These are phyloP conservation scores for Phialophora verrucosa DNA, from an alignment of 2,329 filamentous ascomycete species.

Conservation along the genomic window DNA sequence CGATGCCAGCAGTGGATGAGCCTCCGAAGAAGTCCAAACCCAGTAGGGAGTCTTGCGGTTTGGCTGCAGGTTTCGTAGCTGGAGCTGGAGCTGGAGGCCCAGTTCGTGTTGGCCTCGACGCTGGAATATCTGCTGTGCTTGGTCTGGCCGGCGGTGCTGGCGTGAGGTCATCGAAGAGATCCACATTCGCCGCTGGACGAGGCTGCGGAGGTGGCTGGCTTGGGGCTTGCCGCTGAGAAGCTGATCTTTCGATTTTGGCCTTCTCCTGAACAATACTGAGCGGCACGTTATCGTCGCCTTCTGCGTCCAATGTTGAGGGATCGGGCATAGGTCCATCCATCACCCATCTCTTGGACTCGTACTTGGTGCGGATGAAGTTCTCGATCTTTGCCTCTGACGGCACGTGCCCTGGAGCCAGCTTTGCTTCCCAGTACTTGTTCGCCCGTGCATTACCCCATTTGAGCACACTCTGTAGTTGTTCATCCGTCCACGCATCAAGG, in stretches of 20 bases:
- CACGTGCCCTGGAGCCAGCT: constrained; percentile 85
- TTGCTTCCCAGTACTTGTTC: constrained; percentile 98
- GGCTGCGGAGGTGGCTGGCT: constrained; percentile 44
- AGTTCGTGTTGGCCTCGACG: constrained; percentile 62
- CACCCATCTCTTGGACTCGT: constrained; percentile 98
- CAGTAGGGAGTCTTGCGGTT: constrained; percentile 81
- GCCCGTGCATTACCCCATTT: constrained; percentile 95
- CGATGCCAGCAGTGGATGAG: constrained; percentile 67
- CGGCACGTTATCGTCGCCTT: constrained; percentile 82
- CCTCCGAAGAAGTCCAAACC: constrained; percentile 91
- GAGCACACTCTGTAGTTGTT: constrained; percentile 91
- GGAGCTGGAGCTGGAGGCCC: constrained; percentile 70
- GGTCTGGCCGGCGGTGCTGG: constrained; percentile 67
- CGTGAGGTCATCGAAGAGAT: constrained; percentile 81
- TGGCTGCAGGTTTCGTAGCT: constrained; percentile 55
- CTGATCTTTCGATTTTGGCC: constrained; percentile 68
- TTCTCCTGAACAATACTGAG: constrained; percentile 72
- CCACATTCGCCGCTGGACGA: constrained; percentile 62
- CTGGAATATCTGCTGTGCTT: constrained; percentile 72
- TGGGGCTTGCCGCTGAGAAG: constrained; percentile 58
- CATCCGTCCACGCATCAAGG: constrained; percentile 97
- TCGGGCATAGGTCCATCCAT: constrained; percentile 97
- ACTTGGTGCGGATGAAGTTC: constrained; percentile 99
- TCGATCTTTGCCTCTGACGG: constrained; percentile 98
- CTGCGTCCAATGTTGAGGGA: constrained; percentile 81